Conservation (phyloP, 495 filamentous ascomycete genomes). For the Penicillium tannophilum region DNA sequence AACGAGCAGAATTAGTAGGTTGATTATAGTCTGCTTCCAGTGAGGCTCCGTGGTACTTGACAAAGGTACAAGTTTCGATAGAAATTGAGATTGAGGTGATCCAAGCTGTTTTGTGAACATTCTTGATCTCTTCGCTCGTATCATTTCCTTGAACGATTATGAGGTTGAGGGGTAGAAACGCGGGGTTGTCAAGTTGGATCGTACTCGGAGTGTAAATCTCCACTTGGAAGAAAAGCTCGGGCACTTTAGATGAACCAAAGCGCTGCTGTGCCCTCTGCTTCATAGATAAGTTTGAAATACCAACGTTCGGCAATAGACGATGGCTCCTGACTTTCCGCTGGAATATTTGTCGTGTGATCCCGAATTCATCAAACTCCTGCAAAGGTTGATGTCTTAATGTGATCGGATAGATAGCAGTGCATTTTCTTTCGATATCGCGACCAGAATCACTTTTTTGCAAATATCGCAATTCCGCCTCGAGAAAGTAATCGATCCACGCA, state of each 20-base stretch:
- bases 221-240: slow-evolving; percentile 1
- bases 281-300: background rate
- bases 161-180: background rate
- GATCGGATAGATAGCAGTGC: background rate
- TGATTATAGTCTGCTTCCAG: background rate
- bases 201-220: background rate
- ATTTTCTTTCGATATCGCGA: background rate
- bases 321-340: background rate
- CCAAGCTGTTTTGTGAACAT: background rate
- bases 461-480: slow-evolving; percentile 3
- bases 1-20: background rate
- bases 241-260: slow-evolving; percentile 1
- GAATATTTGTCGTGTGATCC: background rate
- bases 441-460: background rate
- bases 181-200: slow-evolving; percentile 1
- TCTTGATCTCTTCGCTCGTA: slow-evolving; percentile 1
- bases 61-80: background rate
- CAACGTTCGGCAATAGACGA: background rate
- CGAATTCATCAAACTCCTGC: slow-evolving; percentile 1
- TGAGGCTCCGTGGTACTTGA: slow-evolving; percentile 2
- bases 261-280: slow-evolving; percentile 1
- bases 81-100: background rate
- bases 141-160: background rate
- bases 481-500: slow-evolving; percentile 6
- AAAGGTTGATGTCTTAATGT: background rate